Evolutionary conservation across 208 protist genomes (phyloP).

Genomic region (Wallacemonas sp.): DNA sequence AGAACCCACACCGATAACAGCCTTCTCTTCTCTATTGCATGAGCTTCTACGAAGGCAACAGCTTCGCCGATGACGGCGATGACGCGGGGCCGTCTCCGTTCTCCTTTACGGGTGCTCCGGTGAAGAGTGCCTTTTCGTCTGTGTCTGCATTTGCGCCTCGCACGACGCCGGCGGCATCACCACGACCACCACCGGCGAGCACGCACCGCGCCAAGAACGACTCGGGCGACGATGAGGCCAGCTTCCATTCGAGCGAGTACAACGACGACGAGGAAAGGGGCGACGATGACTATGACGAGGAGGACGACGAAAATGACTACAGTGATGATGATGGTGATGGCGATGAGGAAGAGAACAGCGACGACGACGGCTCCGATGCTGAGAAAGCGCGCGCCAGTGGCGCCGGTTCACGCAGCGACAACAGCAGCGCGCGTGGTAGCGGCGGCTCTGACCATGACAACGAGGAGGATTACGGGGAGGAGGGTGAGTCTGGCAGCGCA

Average conservation of each 20-base stretch:
- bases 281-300: neutral
- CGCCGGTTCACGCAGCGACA: neutral
- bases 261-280: neutral
- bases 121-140: neutral
- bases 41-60: constrained; percentile 22
- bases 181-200: neutral
- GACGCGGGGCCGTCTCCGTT: neutral
- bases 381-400: constrained; percentile 7
- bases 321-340: neutral
- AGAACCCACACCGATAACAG: too few relatives aligned
- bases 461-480: too few relatives aligned
- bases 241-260: constrained; percentile 16
- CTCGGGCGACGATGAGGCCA: constrained; percentile 5
- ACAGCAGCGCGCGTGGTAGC: neutral
- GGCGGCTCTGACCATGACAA: too few relatives aligned
- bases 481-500: neutral
- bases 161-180: neutral
- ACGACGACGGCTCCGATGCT: neutral
- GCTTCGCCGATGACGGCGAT: constrained; percentile 6
- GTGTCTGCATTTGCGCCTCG: neutral
- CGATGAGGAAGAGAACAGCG: neutral
- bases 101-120: neutral
- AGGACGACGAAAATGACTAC: neutral
- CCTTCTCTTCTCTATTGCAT: too few relatives aligned
- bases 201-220: constrained; percentile 1